Conservation (phyloP, 345 rosid species). For the Citrus unshiu region DNA sequence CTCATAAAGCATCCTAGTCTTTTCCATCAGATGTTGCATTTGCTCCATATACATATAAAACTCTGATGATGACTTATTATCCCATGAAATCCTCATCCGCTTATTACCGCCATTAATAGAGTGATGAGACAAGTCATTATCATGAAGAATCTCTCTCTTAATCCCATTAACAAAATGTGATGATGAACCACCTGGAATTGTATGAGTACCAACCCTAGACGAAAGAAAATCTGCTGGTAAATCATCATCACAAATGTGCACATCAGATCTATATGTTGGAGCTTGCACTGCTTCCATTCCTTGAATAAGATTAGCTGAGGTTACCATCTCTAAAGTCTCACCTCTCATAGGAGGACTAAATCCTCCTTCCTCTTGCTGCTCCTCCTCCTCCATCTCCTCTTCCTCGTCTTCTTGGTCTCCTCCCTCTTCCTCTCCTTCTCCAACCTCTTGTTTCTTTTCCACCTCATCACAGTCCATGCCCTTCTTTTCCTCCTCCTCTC, state of each 20-base stretch:
- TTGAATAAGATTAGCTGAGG: conserved; percentile 56
- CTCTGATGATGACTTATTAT: conserved; percentile 40
- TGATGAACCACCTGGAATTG: conserved; percentile 46
- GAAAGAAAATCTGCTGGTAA: conserved; percentile 55
- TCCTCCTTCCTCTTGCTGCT: conserved; percentile 35
- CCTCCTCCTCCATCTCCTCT: conserved; percentile 35
- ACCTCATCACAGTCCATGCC: conserved; percentile 15
- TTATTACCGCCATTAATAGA: conserved; percentile 49
- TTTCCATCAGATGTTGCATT: conserved; percentile 37
- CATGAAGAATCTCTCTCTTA: conserved; percentile 66
- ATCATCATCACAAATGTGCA: conserved; percentile 45
- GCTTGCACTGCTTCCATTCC: conserved; percentile 54
- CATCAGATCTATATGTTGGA: conserved; percentile 43
- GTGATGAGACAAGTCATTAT: conserved; percentile 43
- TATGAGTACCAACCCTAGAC: conserved; percentile 49
- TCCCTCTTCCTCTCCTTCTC: conserved; percentile 21
- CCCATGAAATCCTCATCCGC: conserved; percentile 66
- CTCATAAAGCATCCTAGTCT: conserved; percentile 43
- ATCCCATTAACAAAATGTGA: conserved; percentile 43
- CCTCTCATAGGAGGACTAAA: conserved; percentile 44
- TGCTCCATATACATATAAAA: conserved; percentile 49
- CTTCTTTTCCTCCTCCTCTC: conserved; percentile 21
- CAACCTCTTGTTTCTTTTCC: conserved; percentile 13
- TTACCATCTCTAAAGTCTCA: conserved; percentile 39
- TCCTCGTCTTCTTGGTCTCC: conserved; percentile 29